Evolutionary conservation across 306 rosid species (phyloP).

Genomic region (Senna siamea): DNA sequence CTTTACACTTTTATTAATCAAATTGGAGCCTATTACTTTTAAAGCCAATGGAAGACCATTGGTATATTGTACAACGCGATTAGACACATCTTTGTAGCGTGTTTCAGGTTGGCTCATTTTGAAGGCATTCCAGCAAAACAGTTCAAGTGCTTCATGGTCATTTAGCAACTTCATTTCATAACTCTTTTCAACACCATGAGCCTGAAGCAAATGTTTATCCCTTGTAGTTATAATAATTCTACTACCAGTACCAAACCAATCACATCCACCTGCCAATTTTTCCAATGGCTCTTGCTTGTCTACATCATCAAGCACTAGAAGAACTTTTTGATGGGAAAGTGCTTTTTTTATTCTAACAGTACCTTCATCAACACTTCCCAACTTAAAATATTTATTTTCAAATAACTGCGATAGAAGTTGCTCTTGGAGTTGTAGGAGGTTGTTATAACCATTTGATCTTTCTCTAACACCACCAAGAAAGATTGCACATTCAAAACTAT

Average conservation of each 20-base stretch:
- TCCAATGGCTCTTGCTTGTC: background rate
- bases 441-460: background rate
- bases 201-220: background rate
- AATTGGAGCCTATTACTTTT: conserved; percentile 24
- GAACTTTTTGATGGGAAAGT: conserved; percentile 13
- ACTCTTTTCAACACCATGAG: background rate
- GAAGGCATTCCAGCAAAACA: conserved; percentile 27
- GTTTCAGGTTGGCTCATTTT: background rate
- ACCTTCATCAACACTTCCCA: conserved; percentile 1
- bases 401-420: conserved; percentile 9
- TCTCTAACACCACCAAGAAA: conserved; percentile 15
- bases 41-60: conserved; percentile 37
- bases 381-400: background rate
- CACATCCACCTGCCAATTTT: background rate
- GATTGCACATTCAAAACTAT: conserved; percentile 16
- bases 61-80: conserved; percentile 7
- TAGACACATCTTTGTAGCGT: background rate
- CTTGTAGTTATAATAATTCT: conserved; percentile 39
- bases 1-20: background rate
- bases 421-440: conserved; percentile 25
- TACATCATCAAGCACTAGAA: conserved; percentile 38
- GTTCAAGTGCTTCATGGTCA: conserved; percentile 10
- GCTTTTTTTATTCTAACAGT: background rate
- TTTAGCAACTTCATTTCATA: conserved; percentile 24
- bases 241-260: conserved; percentile 37